These are phyloP conservation scores for Debaryomyces sp. DNA, from an alignment of 1,139 yeast genomes.

Conservation along the genomic window DNA sequence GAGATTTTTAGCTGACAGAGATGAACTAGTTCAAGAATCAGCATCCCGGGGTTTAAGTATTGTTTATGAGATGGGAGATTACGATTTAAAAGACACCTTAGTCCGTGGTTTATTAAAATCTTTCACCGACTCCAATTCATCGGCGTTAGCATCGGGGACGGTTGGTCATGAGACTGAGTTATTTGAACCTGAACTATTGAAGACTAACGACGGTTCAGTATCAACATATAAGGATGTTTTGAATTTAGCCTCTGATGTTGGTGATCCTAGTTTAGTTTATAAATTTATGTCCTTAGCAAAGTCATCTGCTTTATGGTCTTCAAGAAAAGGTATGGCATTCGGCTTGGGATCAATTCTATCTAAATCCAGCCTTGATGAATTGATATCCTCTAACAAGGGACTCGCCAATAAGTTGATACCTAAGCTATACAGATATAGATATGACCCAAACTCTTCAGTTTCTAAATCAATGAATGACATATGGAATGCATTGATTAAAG, in stretches of 20 bases:
- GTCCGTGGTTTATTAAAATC: slow-evolving; percentile 77
- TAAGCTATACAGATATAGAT: slow-evolving; percentile 78
- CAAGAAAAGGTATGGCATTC: slow-evolving; percentile 91
- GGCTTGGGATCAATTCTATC: slow-evolving; percentile 87
- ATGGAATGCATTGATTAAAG: slow-evolving; percentile 74
- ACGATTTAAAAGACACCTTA: slow-evolving; percentile 67
- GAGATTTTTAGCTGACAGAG: slow-evolving; percentile 75
- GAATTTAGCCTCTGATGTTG: slow-evolving; percentile 87
- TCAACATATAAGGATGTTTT: slow-evolving; percentile 88
- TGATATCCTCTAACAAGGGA: slow-evolving; percentile 55
- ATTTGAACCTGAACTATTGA: slow-evolving; percentile 79
- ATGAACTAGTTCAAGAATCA: slow-evolving; percentile 85
- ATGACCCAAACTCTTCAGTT: slow-evolving; percentile 80
- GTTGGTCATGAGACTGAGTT: slow-evolving; percentile 80
- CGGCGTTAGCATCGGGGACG: slow-evolving; percentile 61
- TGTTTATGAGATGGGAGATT: slow-evolving; percentile 76
- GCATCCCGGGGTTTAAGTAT: slow-evolving; percentile 88
- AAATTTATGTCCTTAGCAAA: slow-evolving; percentile 93
- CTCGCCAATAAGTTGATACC: slow-evolving; percentile 71
- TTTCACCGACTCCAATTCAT: slow-evolving; percentile 70
- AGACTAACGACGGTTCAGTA: slow-evolving; percentile 82
- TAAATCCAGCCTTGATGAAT: slow-evolving; percentile 69
- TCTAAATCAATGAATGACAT: slow-evolving; percentile 84
- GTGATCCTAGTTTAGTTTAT: slow-evolving; percentile 92
- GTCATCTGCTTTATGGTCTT: slow-evolving; percentile 87